Evolutionary conservation across 495 filamentous ascomycete species (phyloP).

Genomic region (Beverwykella pulmonaria): DNA sequence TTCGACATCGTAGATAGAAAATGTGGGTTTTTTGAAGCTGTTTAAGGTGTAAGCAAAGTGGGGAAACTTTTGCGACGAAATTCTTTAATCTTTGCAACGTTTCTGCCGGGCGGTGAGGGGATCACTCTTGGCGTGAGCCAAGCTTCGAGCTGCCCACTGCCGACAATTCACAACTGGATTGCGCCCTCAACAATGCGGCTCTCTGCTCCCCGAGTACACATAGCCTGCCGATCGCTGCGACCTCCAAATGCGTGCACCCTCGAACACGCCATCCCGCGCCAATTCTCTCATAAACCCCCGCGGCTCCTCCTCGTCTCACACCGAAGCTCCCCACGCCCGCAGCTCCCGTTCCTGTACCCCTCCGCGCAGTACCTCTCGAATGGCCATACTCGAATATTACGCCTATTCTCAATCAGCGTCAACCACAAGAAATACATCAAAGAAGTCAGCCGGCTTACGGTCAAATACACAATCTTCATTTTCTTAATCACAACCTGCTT

Average conservation of each 20-base stretch:
- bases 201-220: conserved; percentile 17
- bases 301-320: conserved; percentile 54
- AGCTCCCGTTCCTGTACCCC: conserved; percentile 75
- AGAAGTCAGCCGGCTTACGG: conserved; percentile 61
- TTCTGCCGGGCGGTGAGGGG: conserved; percentile 33
- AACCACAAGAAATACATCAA: conserved; percentile 69
- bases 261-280: conserved; percentile 24
- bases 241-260: conserved; percentile 11
- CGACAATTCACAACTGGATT: neutral
- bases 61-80: neutral
- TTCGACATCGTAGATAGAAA: neutral
- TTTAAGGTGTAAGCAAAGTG: neutral
- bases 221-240: conserved; percentile 6
- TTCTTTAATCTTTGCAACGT: conserved; percentile 17
- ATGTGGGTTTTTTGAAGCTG: neutral
- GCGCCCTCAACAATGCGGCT: conserved; percentile 21
- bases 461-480: conserved; percentile 60
- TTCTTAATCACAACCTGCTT: conserved; percentile 60
- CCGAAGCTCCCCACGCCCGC: conserved; percentile 60
- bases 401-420: conserved; percentile 67
- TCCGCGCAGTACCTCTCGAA: conserved; percentile 49
- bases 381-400: conserved; percentile 55
- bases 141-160: neutral
- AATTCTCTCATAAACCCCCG: conserved; percentile 34
- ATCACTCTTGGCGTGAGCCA: conserved; percentile 16